Percentiles rank a stretch among this genome's conserved stretches.
phyloP scores from a whole-genome alignment of 768 basidiomycete species.

The Calocera viscosa region DNA sequence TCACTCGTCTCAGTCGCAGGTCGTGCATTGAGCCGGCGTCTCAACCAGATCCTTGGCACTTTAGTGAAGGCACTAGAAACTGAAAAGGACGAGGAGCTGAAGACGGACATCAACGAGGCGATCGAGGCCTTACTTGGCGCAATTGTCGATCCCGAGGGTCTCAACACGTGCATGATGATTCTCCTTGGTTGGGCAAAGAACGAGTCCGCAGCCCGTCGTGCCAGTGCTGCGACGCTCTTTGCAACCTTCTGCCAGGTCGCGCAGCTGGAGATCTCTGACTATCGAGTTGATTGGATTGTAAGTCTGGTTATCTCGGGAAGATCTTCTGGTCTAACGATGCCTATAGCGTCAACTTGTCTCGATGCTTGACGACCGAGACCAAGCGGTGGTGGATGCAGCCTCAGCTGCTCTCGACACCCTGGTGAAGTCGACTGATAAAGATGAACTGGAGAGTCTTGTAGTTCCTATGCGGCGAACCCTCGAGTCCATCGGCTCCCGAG shows the following conservation, averaged over 20 bases:
- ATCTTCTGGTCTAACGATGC: background rate
- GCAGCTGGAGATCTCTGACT: slow-evolving; percentile 66
- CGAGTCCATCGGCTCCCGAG: slow-evolving; percentile 70
- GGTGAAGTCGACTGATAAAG: slow-evolving; percentile 81
- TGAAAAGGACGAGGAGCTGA: slow-evolving; percentile 53
- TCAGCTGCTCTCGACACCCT: slow-evolving; percentile 75
- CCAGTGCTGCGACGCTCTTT: slow-evolving; percentile 69
- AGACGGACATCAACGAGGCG: slow-evolving; percentile 59
- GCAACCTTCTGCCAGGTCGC: slow-evolving; percentile 72
- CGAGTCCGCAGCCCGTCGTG: slow-evolving; percentile 54
- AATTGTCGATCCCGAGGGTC: slow-evolving; percentile 71
- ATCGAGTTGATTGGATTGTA: slow-evolving; percentile 80
- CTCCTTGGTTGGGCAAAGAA: slow-evolving; percentile 84
- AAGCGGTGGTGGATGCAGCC: slow-evolving; percentile 54
- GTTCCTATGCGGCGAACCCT: slow-evolving; percentile 80
- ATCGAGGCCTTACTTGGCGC: slow-evolving; percentile 62
- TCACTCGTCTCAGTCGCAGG: slow-evolving; percentile 92
- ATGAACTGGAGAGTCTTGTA: slow-evolving; percentile 82
- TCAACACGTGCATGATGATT: slow-evolving; percentile 79
- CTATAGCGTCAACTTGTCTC: slow-evolving; percentile 59
- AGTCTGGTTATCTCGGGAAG: background rate
- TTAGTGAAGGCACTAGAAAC: slow-evolving; percentile 54
- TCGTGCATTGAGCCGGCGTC: slow-evolving; percentile 68
- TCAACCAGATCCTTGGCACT: slow-evolving; percentile 65
- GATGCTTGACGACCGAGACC: slow-evolving; percentile 55